Conservation (phyloP, 1,284 basidiomycete genomes). For the Kwoniella shivajii region DNA sequence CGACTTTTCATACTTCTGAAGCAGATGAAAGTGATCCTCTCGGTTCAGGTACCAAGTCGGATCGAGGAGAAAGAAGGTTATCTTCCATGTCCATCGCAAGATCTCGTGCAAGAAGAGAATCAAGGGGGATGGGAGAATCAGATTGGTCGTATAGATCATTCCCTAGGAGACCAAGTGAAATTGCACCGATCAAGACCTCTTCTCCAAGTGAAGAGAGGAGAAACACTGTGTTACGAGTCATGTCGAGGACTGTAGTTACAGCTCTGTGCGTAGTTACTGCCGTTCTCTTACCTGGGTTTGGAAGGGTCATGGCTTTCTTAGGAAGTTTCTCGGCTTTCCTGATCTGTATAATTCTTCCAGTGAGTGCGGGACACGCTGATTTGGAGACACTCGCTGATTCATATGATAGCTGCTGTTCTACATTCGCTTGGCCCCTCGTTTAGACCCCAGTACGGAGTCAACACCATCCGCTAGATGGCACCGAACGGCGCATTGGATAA, state of each 20-base stretch:
- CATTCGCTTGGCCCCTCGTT: constrained; percentile 36
- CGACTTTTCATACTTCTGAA: constrained; percentile 3
- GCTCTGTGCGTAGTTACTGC: constrained; percentile 38
- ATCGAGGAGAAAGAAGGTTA: not conserved
- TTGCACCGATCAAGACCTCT: not conserved
- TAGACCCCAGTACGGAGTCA: constrained; percentile 50
- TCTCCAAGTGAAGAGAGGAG: constrained; percentile 16
- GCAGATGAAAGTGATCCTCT: not conserved
- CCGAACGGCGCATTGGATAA: constrained; percentile 59
- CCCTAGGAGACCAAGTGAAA: not conserved
- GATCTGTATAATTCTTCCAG: constrained; percentile 77
- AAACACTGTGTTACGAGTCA: constrained; percentile 33
- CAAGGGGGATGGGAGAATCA: constrained; percentile 1
- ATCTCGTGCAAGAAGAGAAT: not conserved
- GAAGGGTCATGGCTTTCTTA: constrained; percentile 85
- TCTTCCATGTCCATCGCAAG: not conserved
- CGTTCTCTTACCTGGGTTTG: constrained; percentile 53
- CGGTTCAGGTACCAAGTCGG: constrained; percentile 3
- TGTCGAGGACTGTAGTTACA: constrained; percentile 43
- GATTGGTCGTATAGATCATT: constrained; percentile 5
- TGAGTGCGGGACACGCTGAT: constrained; percentile 45
- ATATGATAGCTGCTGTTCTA: constrained; percentile 44
- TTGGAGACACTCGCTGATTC: not conserved
- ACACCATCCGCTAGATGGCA: constrained; percentile 30
- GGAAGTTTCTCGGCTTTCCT: constrained; percentile 84